Evolutionary conservation across 805 yeast species (phyloP), one percentile per base, ranked within the genome.

Genomic region (Zygosaccharomyces bailii): DNA sequence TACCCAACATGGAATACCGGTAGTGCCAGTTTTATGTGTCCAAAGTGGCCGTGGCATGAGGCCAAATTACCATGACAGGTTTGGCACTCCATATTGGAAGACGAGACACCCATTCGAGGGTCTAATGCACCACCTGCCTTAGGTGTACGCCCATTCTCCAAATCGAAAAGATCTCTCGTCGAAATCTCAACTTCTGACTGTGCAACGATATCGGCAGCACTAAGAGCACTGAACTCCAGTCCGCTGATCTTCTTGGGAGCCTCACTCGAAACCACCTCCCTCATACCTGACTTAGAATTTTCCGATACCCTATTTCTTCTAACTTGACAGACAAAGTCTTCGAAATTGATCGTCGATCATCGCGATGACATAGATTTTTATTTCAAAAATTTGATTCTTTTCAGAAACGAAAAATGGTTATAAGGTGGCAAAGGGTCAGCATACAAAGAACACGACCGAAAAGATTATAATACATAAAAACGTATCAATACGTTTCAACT

Each of bases 1-100:
- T 90, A 93, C 14, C 99, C 99, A 37, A 93, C 93, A 61, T 93
- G 99, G 70, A 91, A 93, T 10, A 90, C 98, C 1, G 99, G 99
- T 35, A 93, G 71, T 0, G 98, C 96, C 42, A 93, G 74, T 57
- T 87, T 79, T 51, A 93, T 79, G 60, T 95, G 96, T 33, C 99
- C 99, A 65, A 93, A 93, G 69, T 93, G 99, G 46, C 99, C 99
- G 68, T 91, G 97, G 65, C 99, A 93, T 1, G 96, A 78, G 0
- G 96, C 96, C 52, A 93, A 70, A 54, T 81, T 80, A 2, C 98
- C 98, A 56, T 80, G 87, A 68, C 99, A 93, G 0, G 98, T 95
- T 10, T 78, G 65, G 72, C 99, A 93, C 61, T 85, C 95, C 11
- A 80, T 71, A n/a, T 83, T 67, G 54, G 87, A 89, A 42, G 93